These are phyloP conservation scores for Myriosclerotinia curreyana DNA, from an alignment of 2,329 filamentous ascomycete species.

Conservation along the genomic window DNA sequence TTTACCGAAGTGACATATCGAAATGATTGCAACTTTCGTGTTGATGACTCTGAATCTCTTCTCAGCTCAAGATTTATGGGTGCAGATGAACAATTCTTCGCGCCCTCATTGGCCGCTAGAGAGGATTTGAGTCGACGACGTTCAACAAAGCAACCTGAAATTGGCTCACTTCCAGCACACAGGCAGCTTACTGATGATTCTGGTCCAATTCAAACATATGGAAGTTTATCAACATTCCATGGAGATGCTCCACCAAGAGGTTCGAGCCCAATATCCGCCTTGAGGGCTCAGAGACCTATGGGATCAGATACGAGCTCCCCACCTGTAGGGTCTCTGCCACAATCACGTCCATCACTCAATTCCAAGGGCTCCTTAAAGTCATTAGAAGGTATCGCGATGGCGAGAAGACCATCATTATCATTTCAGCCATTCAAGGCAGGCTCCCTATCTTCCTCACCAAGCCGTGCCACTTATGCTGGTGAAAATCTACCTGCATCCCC, in stretches of 20 bases:
- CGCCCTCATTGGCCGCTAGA: constrained; percentile 61
- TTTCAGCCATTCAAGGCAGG: constrained; percentile 97
- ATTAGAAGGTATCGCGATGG: constrained; percentile 50
- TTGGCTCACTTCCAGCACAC: constrained; percentile 73
- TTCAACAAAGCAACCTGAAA: constrained; percentile 47
- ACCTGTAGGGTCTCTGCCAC: constrained; percentile 51
- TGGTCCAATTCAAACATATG: constrained; percentile 77
- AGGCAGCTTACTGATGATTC: constrained; percentile 47
- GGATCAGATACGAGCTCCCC: constrained; percentile 60
- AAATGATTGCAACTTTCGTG: constrained; percentile 82
- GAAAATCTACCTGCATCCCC: constrained; percentile 51
- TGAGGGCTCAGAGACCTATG: constrained; percentile 63
- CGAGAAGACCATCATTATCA: constrained; percentile 76
- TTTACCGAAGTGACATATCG: constrained; percentile 80
- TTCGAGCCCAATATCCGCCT: constrained; percentile 80
- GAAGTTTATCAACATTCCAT: constrained; percentile 86
- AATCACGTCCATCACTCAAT: constrained; percentile 35
- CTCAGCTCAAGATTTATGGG: constrained; percentile 93
- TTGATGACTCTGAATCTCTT: constrained; percentile 87
- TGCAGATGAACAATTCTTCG: constrained; percentile 82
- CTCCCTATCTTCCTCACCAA: constrained; percentile 84
- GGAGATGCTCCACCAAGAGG: constrained; percentile 73
- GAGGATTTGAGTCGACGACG: constrained; percentile 40
- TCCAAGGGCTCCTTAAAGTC: constrained; percentile 41
- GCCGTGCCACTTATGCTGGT: constrained; percentile 39